Percentiles rank a stretch among this genome's conserved stretches.
Evolutionary conservation across 2,329 filamentous ascomycete genomes (phyloP).

Genomic region (Aspergillus pseudoterreus): DNA sequence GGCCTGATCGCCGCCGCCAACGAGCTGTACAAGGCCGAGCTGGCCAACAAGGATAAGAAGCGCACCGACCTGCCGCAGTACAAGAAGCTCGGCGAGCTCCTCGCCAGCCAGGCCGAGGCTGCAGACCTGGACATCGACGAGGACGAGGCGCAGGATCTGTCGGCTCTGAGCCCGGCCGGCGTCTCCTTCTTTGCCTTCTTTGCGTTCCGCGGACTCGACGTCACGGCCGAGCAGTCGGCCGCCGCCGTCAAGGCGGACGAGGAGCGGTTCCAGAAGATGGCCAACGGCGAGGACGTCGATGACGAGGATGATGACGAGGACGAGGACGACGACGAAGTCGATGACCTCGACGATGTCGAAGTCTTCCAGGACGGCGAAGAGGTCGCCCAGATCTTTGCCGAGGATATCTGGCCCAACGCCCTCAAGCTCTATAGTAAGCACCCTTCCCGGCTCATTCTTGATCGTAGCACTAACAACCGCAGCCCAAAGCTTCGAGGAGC

Average conservation of each 20-base stretch:
- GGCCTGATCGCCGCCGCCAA: constrained; percentile 73
- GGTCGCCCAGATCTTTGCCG: constrained; percentile 72
- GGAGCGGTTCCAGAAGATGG: constrained; percentile 51
- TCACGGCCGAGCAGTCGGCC: constrained; percentile 69
- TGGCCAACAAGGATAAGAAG: constrained; percentile 46
- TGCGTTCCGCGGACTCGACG: constrained; percentile 67
- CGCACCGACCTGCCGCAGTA: constrained; percentile 52
- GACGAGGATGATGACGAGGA: constrained; percentile 43
- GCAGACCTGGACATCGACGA: constrained; percentile 27
- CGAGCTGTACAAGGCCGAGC: constrained; percentile 64
- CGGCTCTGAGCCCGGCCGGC: constrained; percentile 57
- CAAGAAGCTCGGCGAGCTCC: constrained; percentile 51
- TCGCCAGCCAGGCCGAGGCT: constrained; percentile 38
- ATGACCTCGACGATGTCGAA: constrained; percentile 68
- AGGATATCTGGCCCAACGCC: constrained; percentile 85
- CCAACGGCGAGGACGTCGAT: constrained; percentile 50
- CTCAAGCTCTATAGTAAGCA: constrained; percentile 86
- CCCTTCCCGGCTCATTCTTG: not conserved
- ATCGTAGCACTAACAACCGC: constrained; percentile 24
- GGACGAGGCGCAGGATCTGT: constrained; percentile 36
- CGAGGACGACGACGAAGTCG: constrained; percentile 53
- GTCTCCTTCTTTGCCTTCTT: constrained; percentile 89
- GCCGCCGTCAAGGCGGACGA: constrained; percentile 59
- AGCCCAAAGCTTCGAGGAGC: constrained; percentile 67
- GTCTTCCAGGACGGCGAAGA: constrained; percentile 87